A percentile compares a stretch with the other conserved stretches of the same genome.
Conservation (phyloP, 768 basidiomycete species). For the Tulasnella sp. region DNA sequence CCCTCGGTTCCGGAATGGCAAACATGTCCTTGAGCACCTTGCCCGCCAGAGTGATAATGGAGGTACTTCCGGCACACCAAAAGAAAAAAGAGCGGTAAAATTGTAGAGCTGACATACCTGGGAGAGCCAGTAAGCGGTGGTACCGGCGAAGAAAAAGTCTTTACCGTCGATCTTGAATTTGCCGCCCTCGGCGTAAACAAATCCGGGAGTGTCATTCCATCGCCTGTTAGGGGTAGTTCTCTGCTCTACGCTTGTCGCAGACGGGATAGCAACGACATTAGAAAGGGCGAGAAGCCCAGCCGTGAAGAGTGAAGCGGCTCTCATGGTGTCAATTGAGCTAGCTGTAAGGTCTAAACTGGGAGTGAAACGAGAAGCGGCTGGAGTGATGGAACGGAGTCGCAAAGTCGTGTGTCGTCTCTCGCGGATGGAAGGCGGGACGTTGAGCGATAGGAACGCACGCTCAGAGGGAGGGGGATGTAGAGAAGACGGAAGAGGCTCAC, state of each 20-base stretch:
- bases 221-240: background rate
- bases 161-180: slow-evolving; percentile 30
- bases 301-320: slow-evolving; percentile 6
- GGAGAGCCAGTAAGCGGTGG: slow-evolving; percentile 34
- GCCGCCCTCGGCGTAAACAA: slow-evolving; percentile 24
- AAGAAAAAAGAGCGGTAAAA: background rate
- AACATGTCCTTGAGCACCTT: background rate
- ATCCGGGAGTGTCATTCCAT: background rate
- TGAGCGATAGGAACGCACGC: background rate
- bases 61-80: too few species aligned
- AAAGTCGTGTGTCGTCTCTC: background rate
- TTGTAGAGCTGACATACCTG: slow-evolving; percentile 24
- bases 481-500: background rate
- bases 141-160: slow-evolving; percentile 26
- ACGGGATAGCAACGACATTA: background rate
- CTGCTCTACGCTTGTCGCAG: background rate
- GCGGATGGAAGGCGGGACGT: background rate
- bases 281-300: slow-evolving; percentile 17
- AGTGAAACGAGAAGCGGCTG: background rate
- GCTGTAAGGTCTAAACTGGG: background rate
- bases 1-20: background rate
- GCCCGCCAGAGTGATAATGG: too few species aligned
- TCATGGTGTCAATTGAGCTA: background rate
- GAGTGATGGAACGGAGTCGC: background rate
- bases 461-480: background rate